Conservation (phyloP, 2,329 filamentous ascomycete genomes). For the Cladosporium sphaerospermum region DNA sequence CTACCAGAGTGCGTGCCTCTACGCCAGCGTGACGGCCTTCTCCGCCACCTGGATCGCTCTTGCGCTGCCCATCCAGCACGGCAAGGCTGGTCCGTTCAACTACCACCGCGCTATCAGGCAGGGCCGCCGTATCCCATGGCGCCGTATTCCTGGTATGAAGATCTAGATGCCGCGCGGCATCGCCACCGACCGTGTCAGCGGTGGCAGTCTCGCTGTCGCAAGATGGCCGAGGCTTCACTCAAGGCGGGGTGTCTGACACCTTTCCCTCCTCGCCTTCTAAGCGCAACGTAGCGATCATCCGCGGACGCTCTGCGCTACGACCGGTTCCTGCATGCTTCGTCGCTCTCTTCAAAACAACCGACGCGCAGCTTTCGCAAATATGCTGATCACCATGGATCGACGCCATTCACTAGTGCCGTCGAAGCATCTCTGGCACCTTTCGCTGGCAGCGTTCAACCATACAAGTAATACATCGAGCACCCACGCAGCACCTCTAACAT, state of each 20-base stretch:
- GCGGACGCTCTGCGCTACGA: conserved; percentile 10
- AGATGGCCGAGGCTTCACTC: conserved; percentile 9
- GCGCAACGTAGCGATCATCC: conserved; percentile 12
- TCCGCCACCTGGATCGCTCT: conserved; percentile 26
- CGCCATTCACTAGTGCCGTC: not conserved
- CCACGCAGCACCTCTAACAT: not conserved
- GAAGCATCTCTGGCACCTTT: not conserved
- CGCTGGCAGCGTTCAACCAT: conserved; percentile 4
- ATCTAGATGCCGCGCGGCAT: conserved; percentile 7
- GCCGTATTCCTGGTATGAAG: conserved; percentile 22
- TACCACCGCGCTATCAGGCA: conserved; percentile 26
- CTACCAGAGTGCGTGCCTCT: conserved; percentile 26
- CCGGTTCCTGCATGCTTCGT: not conserved
- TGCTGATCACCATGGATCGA: not conserved
- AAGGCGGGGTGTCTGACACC: conserved; percentile 6
- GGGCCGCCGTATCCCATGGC: conserved; percentile 25
- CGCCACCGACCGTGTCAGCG: conserved; percentile 11
- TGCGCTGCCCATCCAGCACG: conserved; percentile 25
- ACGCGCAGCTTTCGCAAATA: not conserved
- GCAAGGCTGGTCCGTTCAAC: conserved; percentile 29
- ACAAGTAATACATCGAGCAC: conserved; percentile 9
- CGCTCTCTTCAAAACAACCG: not conserved
- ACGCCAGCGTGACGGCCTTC: conserved; percentile 26
- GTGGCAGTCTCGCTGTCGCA: conserved; percentile 11
- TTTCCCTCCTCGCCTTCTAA: not conserved